Base-by-base conservation (phyloP, 2,329 filamentous ascomycete species). In the Fusarium staphyleae region DNA sequence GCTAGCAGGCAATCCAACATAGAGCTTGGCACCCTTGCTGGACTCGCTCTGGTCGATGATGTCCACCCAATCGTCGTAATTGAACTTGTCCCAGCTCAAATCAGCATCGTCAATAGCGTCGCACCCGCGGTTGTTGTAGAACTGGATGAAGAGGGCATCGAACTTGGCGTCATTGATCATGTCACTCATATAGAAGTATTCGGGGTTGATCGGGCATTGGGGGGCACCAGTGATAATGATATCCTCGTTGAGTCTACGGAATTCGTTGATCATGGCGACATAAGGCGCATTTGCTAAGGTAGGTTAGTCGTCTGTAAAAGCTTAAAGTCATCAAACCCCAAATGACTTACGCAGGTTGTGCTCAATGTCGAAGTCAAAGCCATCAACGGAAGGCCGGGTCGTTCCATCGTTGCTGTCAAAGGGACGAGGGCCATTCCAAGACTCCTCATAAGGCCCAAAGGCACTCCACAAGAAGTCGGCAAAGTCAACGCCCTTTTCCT, bases 101-200 rank as follows among this genome's bases (percentile, higher is more conserved):
- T 56, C 51, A 54, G 72, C 71, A 41, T 59, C 53, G 13, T 63
- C 29, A 53, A 74, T 62, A 19, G 70, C 66, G 36, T 75, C 72
- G 61, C 77, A 79, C 15, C 41, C 57, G 1, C 63, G 60, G 65
- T 80, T 80, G 71, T 80, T 79, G 70, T 79, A 81, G 67, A 80
- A 81, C 68, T 80, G 78, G 43, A 81, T 66, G 63, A 77, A 79
- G 33, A 78, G 67, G 12, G 74, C 70, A 19, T 77, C 75, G 55
- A 81, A 76, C 36, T 72, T 65, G 34, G 73, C 70, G 46, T 74
- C 64, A 10, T 73, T 68, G 32, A 80, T 74, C 57, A 78, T 65
- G 5, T 70, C 66, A 46, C 70, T 66, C 66, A 77, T 69, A 46
- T 70, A 61, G 44, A 72, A 72, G 39, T 59, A 69, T 1, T 37